Evolutionary conservation across 257 asterid genomes (phyloP).

Genomic region (Gentiana dahurica): DNA sequence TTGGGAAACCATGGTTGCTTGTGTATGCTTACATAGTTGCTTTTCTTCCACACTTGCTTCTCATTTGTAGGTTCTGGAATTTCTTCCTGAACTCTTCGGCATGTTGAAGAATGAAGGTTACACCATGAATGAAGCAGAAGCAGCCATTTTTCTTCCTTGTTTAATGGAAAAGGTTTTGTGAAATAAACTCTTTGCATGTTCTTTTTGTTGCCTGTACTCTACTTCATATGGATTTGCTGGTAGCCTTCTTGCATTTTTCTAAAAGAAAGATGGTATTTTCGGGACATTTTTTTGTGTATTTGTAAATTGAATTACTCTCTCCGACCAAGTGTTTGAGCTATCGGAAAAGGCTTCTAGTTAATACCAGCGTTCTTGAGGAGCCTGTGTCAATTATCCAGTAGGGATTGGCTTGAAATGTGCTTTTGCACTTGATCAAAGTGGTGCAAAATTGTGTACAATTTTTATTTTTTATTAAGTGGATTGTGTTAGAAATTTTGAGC

Average conservation of each 20-base stretch:
- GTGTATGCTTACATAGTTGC: not conserved
- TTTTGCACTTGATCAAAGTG: no score
- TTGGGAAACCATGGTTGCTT: not conserved
- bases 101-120: slow-evolving; percentile 80
- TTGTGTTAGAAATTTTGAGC: not conserved
- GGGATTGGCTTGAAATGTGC: no score
- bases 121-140: slow-evolving; percentile 90
- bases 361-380: not conserved
- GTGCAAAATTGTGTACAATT: no score
- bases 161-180: slow-evolving; percentile 75
- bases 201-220: not conserved
- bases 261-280: not conserved
- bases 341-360: no score
- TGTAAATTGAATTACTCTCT: not conserved
- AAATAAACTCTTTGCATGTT: slow-evolving; percentile 6
- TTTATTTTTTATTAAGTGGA: not conserved
- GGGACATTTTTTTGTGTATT: not conserved
- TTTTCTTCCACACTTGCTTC: slow-evolving; percentile 2
- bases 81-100: slow-evolving; percentile 90
- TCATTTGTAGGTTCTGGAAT: slow-evolving; percentile 76
- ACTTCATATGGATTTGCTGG: not conserved
- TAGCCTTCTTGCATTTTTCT: not conserved
- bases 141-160: slow-evolving; percentile 92
- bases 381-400: not conserved
- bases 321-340: not conserved